Evolutionary conservation across 2,329 filamentous ascomycete species (phyloP).

Genomic region (Hymenoscyphus fructigenus): DNA sequence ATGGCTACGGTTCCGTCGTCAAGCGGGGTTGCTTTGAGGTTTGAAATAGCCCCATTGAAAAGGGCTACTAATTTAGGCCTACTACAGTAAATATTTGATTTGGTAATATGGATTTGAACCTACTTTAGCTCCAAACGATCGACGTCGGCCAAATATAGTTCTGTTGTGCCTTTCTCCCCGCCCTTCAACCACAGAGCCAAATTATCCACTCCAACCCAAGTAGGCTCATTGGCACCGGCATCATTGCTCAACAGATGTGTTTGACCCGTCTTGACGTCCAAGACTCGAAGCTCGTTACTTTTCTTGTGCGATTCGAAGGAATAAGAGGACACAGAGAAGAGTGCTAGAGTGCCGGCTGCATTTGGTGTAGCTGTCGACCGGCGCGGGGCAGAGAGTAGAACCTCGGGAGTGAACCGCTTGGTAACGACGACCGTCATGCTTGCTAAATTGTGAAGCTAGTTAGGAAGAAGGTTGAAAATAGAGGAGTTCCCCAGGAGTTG

Average conservation of each 20-base stretch:
- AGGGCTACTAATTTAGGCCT: conserved; percentile 47
- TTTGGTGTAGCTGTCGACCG: conserved; percentile 72
- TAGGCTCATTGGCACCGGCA: conserved; percentile 64
- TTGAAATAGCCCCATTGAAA: conserved; percentile 56
- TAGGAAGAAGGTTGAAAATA: not conserved
- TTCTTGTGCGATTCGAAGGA: conserved; percentile 75
- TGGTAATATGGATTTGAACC: not conserved
- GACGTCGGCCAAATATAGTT: conserved; percentile 31
- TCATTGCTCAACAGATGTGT: conserved; percentile 66
- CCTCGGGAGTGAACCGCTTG: conserved; percentile 70
- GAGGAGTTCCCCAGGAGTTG: not conserved
- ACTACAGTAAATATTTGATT: conserved; percentile 14
- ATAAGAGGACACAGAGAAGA: conserved; percentile 74
- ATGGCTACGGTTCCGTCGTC: conserved; percentile 52
- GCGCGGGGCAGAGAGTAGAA: conserved; percentile 73
- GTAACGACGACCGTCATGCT: not conserved
- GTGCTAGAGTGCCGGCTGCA: conserved; percentile 57
- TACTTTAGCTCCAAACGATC: conserved; percentile 29
- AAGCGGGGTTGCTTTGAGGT: conserved; percentile 56
- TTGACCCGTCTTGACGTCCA: conserved; percentile 67
- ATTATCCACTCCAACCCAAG: conserved; percentile 59
- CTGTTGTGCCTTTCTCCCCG: conserved; percentile 51
- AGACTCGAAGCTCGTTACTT: conserved; percentile 64
- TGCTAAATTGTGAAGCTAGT: not conserved
- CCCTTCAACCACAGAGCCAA: conserved; percentile 41